Conservation (phyloP, 768 basidiomycete genomes). For the Strobilomyces dryophilus region DNA sequence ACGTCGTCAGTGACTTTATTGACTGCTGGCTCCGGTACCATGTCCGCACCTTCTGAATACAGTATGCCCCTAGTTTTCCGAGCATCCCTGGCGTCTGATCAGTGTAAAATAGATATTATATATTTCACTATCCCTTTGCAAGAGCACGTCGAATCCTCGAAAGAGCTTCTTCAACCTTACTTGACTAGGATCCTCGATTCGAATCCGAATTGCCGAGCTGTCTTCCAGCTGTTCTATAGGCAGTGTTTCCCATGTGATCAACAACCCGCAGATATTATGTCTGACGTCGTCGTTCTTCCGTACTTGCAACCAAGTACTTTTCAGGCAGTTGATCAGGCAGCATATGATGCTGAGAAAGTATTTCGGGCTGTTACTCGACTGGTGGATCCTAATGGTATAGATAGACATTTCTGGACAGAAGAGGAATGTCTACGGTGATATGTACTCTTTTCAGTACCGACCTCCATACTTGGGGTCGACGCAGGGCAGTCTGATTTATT, state of each 20-base stretch:
- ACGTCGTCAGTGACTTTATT: slow-evolving; percentile 55
- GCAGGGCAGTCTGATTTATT: too few species aligned
- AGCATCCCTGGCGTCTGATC: not conserved
- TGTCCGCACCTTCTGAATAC: slow-evolving; percentile 71
- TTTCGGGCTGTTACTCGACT: slow-evolving; percentile 41
- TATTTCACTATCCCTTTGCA: slow-evolving; percentile 52
- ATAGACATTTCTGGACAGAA: slow-evolving; percentile 9
- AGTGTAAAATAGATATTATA: slow-evolving; percentile 45
- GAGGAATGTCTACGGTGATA: too few species aligned
- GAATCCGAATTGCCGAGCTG: slow-evolving; percentile 16
- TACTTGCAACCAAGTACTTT: slow-evolving; percentile 36
- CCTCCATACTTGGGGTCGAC: too few species aligned
- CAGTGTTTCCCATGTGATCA: slow-evolving; percentile 32
- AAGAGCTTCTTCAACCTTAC: slow-evolving; percentile 50
- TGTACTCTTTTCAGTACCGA: too few species aligned
- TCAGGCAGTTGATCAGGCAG: slow-evolving; percentile 54
- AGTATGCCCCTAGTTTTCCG: slow-evolving; percentile 33
- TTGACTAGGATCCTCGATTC: slow-evolving; percentile 41
- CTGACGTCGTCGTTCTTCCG: slow-evolving; percentile 21
- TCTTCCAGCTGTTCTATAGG: slow-evolving; percentile 56
- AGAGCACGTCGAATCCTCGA: slow-evolving; percentile 24
- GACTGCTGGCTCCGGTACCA: slow-evolving; percentile 66
- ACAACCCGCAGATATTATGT: not conserved
- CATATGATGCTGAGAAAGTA: slow-evolving; percentile 51
- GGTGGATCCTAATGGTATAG: not conserved